Evolutionary conservation across 805 yeast species (phyloP).

Genomic region (Metschnikowia lochheadii): DNA sequence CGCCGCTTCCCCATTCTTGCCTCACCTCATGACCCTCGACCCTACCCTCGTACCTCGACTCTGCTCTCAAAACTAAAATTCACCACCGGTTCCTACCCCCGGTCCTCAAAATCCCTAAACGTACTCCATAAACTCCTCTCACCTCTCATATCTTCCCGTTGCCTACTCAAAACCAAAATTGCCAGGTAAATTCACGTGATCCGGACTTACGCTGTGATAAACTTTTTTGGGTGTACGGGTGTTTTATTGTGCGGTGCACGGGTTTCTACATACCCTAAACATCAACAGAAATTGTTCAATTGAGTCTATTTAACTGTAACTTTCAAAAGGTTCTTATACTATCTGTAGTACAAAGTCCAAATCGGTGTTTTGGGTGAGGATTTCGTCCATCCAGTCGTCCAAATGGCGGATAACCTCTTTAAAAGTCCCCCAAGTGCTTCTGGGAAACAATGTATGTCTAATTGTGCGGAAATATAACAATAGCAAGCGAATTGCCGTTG

Average conservation of each 20-base stretch:
- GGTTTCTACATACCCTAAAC: not conserved
- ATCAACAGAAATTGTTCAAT: not conserved
- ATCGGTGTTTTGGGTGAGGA: not conserved
- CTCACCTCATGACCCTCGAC: too few species aligned
- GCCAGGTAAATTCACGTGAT: too few species aligned
- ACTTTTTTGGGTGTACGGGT: too few species aligned
- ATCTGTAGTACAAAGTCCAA: not conserved
- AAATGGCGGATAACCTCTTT: not conserved
- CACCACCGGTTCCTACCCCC: too few species aligned
- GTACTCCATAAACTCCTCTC: too few species aligned
- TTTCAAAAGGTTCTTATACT: not conserved
- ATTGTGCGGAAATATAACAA: slow-evolving; percentile 2
- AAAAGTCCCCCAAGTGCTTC: not conserved
- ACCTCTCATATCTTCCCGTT: too few species aligned
- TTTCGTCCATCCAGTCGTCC: slow-evolving; percentile 3
- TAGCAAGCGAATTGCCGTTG: slow-evolving; percentile 1
- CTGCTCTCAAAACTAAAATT: too few species aligned
- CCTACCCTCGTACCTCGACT: too few species aligned
- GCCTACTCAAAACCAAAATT: too few species aligned
- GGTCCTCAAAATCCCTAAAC: too few species aligned
- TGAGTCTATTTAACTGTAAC: not conserved
- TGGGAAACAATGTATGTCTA: slow-evolving; percentile 1
- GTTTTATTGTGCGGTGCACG: not conserved
- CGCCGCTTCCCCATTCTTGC: not conserved
- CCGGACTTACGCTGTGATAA: too few species aligned